These are phyloP conservation scores for Fusarium humuli DNA, from an alignment of 2,329 filamentous ascomycete species.

Conservation along the genomic window DNA sequence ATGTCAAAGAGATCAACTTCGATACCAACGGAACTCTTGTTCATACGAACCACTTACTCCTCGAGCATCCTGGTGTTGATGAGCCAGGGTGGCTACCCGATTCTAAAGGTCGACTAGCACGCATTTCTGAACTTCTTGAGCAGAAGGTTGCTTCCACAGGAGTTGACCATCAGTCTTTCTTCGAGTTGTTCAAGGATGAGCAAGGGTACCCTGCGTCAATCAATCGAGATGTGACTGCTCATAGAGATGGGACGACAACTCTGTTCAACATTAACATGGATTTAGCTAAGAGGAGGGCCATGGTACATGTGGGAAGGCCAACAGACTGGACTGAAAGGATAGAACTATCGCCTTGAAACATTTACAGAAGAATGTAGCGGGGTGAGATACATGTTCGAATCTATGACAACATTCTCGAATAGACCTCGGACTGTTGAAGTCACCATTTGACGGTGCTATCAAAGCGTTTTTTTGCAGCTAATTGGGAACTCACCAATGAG, in stretches of 20 bases:
- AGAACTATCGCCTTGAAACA: slow-evolving; percentile 2
- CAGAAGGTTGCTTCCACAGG: neutral
- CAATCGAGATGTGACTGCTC: slow-evolving; percentile 19
- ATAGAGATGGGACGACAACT: slow-evolving; percentile 13
- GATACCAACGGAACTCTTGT: slow-evolving; percentile 13
- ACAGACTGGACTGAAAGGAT: slow-evolving; percentile 20
- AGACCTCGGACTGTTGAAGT: too few relatives aligned
- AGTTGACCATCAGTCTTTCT: slow-evolving; percentile 4
- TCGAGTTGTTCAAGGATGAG: slow-evolving; percentile 39
- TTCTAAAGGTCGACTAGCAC: slow-evolving; percentile 15
- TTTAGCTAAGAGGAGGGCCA: slow-evolving; percentile 3
- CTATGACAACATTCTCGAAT: too few relatives aligned
- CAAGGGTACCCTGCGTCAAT: slow-evolving; percentile 34
- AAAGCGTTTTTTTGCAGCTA: too few relatives aligned
- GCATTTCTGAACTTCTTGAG: slow-evolving; percentile 17
- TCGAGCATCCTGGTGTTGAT: slow-evolving; percentile 28
- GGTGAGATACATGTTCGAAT: too few relatives aligned
- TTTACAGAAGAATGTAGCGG: neutral
- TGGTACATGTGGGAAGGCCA: slow-evolving; percentile 25
- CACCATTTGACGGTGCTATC: too few relatives aligned
- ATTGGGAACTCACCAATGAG: too few relatives aligned
- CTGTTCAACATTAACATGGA: slow-evolving; percentile 42
- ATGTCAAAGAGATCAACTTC: slow-evolving; percentile 22
- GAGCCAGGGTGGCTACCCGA: slow-evolving; percentile 35
- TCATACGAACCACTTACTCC: slow-evolving; percentile 40